Evolutionary conservation across 2,329 filamentous ascomycete species (phyloP), one percentile per base, ranked within the genome.

Genomic region (Boeremia lycopersici): DNA sequence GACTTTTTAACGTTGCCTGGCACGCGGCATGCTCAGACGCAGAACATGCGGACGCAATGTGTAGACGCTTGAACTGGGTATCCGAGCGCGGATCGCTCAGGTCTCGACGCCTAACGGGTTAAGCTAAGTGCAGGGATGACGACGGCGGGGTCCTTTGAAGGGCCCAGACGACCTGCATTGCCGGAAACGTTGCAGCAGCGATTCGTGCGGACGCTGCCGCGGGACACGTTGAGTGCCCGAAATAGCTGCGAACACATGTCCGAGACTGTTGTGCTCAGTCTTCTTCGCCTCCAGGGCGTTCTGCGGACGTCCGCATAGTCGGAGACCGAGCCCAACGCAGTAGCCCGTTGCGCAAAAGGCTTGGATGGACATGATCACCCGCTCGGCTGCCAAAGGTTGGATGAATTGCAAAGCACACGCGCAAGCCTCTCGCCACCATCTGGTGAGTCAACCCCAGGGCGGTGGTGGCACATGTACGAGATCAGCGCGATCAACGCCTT

Each of bases 341-440:
- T 13, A 38, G 6, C 31, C 30, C 56, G 60, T 48, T 36, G 10
- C 51, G 44, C 31, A 28, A 36, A 46, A n/a, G 46, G 40, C 42
- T 50, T 50, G 41, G 19, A 42, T 35, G 12, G 46, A 10, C 35
- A 42, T 31, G 52, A 50, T 55, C 30, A 28, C 36, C 52, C 31
- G 26, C 6, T 17, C 46, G 52, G 46, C 23, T 46, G 34, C 46
- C 36, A 9, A 33, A 46, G 46, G 52, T n/a, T 54, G 40, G 51
- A 31, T 49, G 45, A 36, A 35, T 46, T 46, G 54, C 38, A 48
- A 58, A 60, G 60, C 60, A 55, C 52, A 68, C 57, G 61, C 65
- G 65, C 63, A 68, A 67, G 53, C 57, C 49, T 58, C 63, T 67
- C 47, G 63, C 65, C 63, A 66, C 62, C 46, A 47, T 44, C 36